These are phyloP conservation scores for Pythium vanterpoolii DNA, from an alignment of 352 stramenopile species.

Conservation along the genomic window DNA sequence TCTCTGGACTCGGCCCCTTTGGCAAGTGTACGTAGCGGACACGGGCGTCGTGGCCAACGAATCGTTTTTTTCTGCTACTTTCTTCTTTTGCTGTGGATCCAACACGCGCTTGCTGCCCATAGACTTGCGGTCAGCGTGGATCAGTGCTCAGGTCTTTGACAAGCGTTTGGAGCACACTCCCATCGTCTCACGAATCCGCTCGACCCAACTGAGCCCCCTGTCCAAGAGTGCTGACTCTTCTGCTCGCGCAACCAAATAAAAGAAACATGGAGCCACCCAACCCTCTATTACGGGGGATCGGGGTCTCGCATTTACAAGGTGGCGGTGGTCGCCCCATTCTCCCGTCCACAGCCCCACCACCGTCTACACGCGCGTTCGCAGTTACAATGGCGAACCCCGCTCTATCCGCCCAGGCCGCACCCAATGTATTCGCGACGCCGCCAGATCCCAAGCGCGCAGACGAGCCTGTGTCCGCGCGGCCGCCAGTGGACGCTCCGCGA, in stretches of 20 bases:
- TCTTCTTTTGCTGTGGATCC: slow-evolving; percentile 5
- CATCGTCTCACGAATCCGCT: background rate
- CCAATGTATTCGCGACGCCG: background rate
- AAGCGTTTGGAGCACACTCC: slow-evolving; percentile 1
- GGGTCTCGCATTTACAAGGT: slow-evolving; percentile 3
- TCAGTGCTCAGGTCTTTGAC: slow-evolving; percentile 10
- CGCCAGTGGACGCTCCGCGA: background rate
- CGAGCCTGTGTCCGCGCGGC: slow-evolving; percentile 1
- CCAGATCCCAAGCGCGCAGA: slow-evolving; percentile 7
- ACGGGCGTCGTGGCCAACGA: background rate
- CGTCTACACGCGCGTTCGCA: background rate
- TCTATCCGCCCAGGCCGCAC: background rate
- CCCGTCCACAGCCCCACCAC: background rate
- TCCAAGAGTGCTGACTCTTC: slow-evolving; percentile 7
- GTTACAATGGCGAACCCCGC: slow-evolving; percentile 17
- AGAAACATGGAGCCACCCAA: slow-evolving; percentile 11
- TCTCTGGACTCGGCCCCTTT: background rate
- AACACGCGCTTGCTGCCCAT: background rate
- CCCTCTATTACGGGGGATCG: background rate
- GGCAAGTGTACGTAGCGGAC: slow-evolving; percentile 7
- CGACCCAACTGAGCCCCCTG: background rate
- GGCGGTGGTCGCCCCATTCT: background rate
- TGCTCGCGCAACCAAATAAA: slow-evolving; percentile 6
- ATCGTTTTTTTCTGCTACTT: slow-evolving; percentile 1
- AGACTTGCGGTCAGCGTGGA: slow-evolving; percentile 3